These are phyloP conservation scores for Chlorencoelia australis DNA, from an alignment of 2,329 filamentous ascomycete species.

Conservation along the genomic window DNA sequence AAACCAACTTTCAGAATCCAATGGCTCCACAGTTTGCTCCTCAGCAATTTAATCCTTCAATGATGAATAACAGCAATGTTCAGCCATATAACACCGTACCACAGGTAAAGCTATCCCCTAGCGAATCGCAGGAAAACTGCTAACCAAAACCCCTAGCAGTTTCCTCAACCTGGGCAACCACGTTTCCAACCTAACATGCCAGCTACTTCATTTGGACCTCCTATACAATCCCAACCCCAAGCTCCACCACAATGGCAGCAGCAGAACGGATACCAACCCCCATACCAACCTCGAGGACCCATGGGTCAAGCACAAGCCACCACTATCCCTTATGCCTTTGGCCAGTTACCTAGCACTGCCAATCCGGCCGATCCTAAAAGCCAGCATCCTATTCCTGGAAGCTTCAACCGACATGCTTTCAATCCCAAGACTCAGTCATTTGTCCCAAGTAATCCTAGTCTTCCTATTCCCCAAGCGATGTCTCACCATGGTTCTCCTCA, in stretches of 20 bases:
- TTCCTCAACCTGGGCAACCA: slow-evolving; percentile 20
- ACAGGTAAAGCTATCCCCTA: slow-evolving; percentile 15
- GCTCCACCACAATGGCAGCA: slow-evolving; percentile 24
- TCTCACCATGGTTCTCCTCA: slow-evolving; percentile 25
- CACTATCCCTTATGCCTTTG: slow-evolving; percentile 59
- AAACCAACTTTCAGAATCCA: slow-evolving; percentile 20
- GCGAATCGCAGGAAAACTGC: background rate
- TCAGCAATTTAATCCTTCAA: slow-evolving; percentile 21
- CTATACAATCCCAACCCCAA: slow-evolving; percentile 24
- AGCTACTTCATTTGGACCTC: slow-evolving; percentile 25
- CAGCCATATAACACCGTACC: slow-evolving; percentile 19
- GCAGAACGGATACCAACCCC: slow-evolving; percentile 19
- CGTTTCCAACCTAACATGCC: slow-evolving; percentile 26
- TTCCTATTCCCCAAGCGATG: slow-evolving; percentile 34
- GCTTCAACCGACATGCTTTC: slow-evolving; percentile 75
- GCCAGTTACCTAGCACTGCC: slow-evolving; percentile 62
- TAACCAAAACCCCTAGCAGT: slow-evolving; percentile 19
- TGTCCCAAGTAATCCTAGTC: slow-evolving; percentile 53
- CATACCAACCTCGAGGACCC: slow-evolving; percentile 22
- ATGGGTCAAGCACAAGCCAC: slow-evolving; percentile 17
- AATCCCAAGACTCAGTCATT: slow-evolving; percentile 94
- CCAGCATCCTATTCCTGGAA: slow-evolving; percentile 77
- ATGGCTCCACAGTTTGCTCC: slow-evolving; percentile 34
- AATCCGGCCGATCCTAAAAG: slow-evolving; percentile 63
- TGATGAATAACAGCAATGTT: slow-evolving; percentile 33